Conservation (phyloP, 768 basidiomycete species). For the Suillus lakei region DNA sequence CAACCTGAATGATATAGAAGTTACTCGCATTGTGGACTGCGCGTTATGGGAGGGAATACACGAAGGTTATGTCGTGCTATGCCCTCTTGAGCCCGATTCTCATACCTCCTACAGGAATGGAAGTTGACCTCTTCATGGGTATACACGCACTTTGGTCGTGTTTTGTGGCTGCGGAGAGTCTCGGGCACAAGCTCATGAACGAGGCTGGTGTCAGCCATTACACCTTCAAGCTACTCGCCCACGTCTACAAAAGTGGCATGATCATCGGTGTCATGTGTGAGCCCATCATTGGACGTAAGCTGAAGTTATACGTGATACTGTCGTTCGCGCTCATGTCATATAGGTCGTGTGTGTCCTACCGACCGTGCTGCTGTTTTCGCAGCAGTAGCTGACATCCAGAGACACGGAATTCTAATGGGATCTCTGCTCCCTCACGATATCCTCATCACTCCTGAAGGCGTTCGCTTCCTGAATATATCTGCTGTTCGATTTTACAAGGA, state of each 20-base stretch:
- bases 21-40: conserved; percentile 28
- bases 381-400: conserved; percentile 37
- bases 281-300: conserved; percentile 31
- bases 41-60: conserved; percentile 35
- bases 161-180: conserved; percentile 31
- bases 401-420: conserved; percentile 28
- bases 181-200: conserved; percentile 34
- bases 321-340: conserved; percentile 13
- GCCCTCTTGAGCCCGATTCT: neutral
- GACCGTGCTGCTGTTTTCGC: conserved; percentile 34
- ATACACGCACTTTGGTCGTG: conserved; percentile 27
- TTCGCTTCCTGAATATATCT: conserved; percentile 31
- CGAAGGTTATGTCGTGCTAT: conserved; percentile 19
- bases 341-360: conserved; percentile 25
- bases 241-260: conserved; percentile 32
- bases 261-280: conserved; percentile 38
- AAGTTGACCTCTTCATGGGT: conserved; percentile 34
- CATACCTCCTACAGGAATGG: conserved; percentile 22
- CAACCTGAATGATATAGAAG: conserved; percentile 35
- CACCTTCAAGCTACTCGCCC: conserved; percentile 35
- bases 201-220: conserved; percentile 32
- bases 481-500: conserved; percentile 23
- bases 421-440: conserved; percentile 25
- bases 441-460: conserved; percentile 33
- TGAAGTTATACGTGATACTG: neutral